phyloP scores from a whole-genome alignment of 225 moss, liverwort and hornwort species.

The Thuidium tamariscinum region DNA sequence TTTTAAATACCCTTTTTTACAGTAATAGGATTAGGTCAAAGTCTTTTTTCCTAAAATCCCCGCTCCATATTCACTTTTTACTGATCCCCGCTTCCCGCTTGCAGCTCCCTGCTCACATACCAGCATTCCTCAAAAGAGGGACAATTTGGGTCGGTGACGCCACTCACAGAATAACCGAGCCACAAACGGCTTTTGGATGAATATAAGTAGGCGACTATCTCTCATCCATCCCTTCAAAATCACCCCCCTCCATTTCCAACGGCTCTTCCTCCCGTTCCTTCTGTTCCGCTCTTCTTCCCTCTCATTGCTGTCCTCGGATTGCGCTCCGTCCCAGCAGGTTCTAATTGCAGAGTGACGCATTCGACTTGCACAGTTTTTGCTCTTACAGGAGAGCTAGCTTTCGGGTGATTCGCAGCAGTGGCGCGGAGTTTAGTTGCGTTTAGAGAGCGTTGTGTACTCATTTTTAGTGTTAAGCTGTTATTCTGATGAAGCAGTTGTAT shows the following conservation, averaged over 20 bases:
- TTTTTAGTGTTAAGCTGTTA: not conserved
- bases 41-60: too few relatives aligned
- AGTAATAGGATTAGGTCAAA: too few relatives aligned
- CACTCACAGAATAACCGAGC: not conserved
- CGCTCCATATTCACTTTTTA: too few relatives aligned
- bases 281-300: not conserved
- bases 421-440: not conserved
- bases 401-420: not conserved
- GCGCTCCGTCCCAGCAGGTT: not conserved
- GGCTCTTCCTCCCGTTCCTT: not conserved
- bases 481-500: not conserved
- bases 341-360: not conserved
- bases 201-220: rapidly evolving
- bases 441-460: not conserved
- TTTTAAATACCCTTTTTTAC: too few relatives aligned
- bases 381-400: not conserved
- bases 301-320: not conserved
- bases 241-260: not conserved
- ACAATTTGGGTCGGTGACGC: not conserved
- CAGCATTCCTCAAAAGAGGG: too few relatives aligned
- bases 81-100: too few relatives aligned
- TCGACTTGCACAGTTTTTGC: not conserved
- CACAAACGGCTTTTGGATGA: not conserved
- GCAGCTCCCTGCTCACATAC: too few relatives aligned
- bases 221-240: not conserved